Conservation (phyloP, 306 rosid species). For the Rosa chinensis region DNA sequence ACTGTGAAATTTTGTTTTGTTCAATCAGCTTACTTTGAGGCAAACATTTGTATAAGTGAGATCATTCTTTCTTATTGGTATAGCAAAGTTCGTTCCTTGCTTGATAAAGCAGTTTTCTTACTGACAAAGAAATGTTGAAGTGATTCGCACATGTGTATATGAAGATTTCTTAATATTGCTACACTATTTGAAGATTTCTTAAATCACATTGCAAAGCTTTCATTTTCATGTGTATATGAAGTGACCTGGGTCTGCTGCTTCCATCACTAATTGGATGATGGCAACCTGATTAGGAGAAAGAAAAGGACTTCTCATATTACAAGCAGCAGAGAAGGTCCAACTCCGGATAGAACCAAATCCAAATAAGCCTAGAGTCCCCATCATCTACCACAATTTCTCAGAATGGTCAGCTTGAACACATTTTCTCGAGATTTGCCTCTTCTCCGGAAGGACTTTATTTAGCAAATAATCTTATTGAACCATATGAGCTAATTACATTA, state of each 20-base stretch:
- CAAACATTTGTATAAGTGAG: constrained; percentile 9
- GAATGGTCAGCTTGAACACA: too few relatives aligned
- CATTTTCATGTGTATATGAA: neutral
- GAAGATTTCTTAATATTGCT: neutral
- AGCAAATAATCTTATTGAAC: too few relatives aligned
- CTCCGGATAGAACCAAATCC: neutral
- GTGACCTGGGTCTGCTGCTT: neutral
- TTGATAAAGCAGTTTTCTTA: neutral
- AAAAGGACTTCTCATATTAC: neutral
- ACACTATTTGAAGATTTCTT: neutral
- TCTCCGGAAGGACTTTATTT: too few relatives aligned
- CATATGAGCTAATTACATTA: neutral
- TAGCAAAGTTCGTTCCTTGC: neutral
- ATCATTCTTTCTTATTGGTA: neutral
- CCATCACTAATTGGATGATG: neutral
- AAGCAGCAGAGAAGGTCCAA: neutral
- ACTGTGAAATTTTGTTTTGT: constrained; percentile 11
- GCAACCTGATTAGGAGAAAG: neutral
- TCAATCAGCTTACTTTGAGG: constrained; percentile 5
- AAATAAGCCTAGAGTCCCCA: neutral
- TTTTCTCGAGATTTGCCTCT: too few relatives aligned
- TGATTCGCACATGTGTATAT: neutral
- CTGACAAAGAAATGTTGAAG: neutral
- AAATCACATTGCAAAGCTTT: neutral
- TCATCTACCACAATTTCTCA: neutral